Conservation (phyloP, 805 yeast genomes). For the Pichia occidentalis region DNA sequence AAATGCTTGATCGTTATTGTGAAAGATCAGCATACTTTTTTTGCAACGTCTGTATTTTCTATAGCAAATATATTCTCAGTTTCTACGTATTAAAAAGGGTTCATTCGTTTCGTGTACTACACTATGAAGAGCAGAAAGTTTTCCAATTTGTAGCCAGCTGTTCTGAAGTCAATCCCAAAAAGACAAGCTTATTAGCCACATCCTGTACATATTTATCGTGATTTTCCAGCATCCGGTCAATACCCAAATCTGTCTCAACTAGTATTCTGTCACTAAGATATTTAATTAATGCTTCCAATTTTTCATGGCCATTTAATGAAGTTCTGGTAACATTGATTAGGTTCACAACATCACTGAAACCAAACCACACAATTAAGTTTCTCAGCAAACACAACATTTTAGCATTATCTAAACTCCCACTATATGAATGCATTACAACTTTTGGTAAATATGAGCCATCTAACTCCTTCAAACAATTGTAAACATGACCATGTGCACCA, state of each 20-base stretch:
- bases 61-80: too few relatives aligned
- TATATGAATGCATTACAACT: constrained; percentile 75
- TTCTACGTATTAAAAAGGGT: too few relatives aligned
- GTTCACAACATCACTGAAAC: constrained; percentile 26
- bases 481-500: constrained; percentile 55
- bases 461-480: constrained; percentile 35
- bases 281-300: constrained; percentile 9
- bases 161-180: not conserved
- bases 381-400: constrained; percentile 38
- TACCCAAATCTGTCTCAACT: constrained; percentile 47
- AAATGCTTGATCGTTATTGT: too few relatives aligned
- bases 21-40: too few relatives aligned
- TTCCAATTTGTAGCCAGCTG: constrained; percentile 5
- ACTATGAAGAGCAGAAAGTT: too few relatives aligned
- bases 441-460: constrained; percentile 31
- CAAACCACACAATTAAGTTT: constrained; percentile 33
- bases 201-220: constrained; percentile 1
- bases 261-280: constrained; percentile 31
- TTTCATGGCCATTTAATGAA: constrained; percentile 17
- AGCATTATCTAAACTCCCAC: constrained; percentile 74
- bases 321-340: too few relatives aligned
- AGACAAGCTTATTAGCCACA: not conserved
- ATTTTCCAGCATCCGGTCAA: constrained; percentile 20
- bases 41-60: too few relatives aligned
- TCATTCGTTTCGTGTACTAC: too few relatives aligned